A percentile compares a stretch with the other conserved stretches of the same genome.
Conservation (phyloP, 345 rosid species). For the Euphorbia peplus region DNA sequence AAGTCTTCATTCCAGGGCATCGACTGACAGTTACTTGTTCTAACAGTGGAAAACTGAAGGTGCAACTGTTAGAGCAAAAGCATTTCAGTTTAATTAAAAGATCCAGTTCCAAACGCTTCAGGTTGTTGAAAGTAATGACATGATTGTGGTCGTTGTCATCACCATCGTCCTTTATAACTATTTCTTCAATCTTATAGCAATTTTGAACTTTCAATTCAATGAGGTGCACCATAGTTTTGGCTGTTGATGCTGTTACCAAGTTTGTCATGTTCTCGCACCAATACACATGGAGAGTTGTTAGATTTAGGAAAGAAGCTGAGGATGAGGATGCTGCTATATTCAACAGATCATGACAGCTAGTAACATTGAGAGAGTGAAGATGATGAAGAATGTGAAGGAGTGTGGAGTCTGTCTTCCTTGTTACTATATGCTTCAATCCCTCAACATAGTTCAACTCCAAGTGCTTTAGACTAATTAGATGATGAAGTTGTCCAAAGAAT, state of each 20-base stretch:
- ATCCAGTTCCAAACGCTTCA: not conserved
- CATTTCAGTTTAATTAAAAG: constrained; percentile 5
- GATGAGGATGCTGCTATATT: not conserved
- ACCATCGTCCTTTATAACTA: not conserved
- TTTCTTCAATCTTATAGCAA: too few species aligned
- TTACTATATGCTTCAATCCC: not conserved
- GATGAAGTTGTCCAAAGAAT: too few species aligned
- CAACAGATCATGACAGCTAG: not conserved
- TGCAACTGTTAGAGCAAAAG: not conserved
- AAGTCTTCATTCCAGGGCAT: not conserved
- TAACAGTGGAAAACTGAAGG: not conserved
- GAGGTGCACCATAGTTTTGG: too few species aligned
- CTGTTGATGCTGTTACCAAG: too few species aligned
- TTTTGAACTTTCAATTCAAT: too few species aligned
- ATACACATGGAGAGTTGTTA: too few species aligned
- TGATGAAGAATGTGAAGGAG: not conserved
- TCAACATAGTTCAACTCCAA: not conserved
- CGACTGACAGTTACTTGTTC: not conserved
- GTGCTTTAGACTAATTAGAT: too few species aligned
- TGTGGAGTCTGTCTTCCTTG: not conserved
- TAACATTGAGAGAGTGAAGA: not conserved
- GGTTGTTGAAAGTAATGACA: too few species aligned
- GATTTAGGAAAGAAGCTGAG: too few species aligned
- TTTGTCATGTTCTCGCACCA: too few species aligned
- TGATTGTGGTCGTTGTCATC: too few species aligned